A percentile compares a stretch with the other conserved stretches of the same genome.
phyloP scores from a whole-genome alignment of 371 early-diverging fungal genomes.

The Saksenaea oblongispora region DNA sequence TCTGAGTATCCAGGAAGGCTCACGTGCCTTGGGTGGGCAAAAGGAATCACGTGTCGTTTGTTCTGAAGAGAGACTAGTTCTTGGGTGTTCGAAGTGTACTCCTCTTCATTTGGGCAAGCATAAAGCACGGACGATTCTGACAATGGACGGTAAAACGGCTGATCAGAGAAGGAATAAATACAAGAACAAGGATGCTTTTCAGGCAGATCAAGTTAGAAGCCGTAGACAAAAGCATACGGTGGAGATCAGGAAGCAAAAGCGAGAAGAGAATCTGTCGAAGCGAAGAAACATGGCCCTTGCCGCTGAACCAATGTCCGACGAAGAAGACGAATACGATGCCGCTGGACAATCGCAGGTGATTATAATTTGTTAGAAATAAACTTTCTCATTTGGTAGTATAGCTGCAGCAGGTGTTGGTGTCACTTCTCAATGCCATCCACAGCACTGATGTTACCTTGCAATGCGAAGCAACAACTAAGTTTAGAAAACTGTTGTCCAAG shows the following conservation, averaged over 20 bases:
- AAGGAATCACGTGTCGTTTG: too few relatives aligned
- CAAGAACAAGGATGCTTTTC: slow-evolving; percentile 31
- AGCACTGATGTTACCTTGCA: slow-evolving; percentile 78
- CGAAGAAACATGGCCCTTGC: slow-evolving; percentile 77
- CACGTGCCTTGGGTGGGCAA: too few relatives aligned
- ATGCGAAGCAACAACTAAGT: slow-evolving; percentile 82
- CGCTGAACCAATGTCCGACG: slow-evolving; percentile 49
- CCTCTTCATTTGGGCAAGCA: background rate
- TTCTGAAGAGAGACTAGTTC: too few relatives aligned
- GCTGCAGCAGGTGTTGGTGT: slow-evolving; percentile 26
- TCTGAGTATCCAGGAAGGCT: too few relatives aligned
- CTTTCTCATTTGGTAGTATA: background rate
- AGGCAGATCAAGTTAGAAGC: slow-evolving; percentile 27
- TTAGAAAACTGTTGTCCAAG: slow-evolving; percentile 95
- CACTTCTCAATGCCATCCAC: slow-evolving; percentile 71
- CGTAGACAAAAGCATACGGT: slow-evolving; percentile 54
- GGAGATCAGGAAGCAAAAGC: slow-evolving; percentile 92
- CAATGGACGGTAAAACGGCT: slow-evolving; percentile 14
- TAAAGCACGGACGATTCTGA: background rate
- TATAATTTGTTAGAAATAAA: background rate
- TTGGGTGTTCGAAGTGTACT: too few relatives aligned
- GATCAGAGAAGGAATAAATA: slow-evolving; percentile 26
- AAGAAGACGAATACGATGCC: slow-evolving; percentile 84
- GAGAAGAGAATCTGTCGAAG: slow-evolving; percentile 91
- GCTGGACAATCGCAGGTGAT: slow-evolving; percentile 21